phyloP scores from a whole-genome alignment of 2,329 filamentous ascomycete genomes.

The Huntiella moniliformis region DNA sequence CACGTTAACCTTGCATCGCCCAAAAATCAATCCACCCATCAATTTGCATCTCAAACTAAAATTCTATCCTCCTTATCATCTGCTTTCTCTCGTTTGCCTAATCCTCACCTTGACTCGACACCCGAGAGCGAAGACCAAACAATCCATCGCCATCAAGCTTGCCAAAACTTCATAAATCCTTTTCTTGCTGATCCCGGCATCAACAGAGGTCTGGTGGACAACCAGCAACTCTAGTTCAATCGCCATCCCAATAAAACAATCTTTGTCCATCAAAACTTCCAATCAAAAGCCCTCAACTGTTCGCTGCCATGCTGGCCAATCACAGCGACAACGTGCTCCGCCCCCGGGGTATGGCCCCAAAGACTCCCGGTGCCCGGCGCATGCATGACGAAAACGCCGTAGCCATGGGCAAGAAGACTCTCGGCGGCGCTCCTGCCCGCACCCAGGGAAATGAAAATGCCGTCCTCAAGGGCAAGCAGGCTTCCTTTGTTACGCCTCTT shows the following conservation, averaged over 20 bases:
- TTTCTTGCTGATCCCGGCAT: no score
- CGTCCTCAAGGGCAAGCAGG: constrained; percentile 6
- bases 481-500: constrained; percentile 4
- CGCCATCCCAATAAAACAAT: not conserved
- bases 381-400: constrained; percentile 68
- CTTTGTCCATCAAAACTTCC: not conserved
- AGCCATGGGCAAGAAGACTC: constrained; percentile 9
- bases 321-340: constrained; percentile 59
- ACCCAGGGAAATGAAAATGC: constrained; percentile 9
- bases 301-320: constrained; percentile 48
- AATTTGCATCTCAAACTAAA: no score
- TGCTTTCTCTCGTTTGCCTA: no score
- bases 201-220: no score
- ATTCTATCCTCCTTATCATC: no score
- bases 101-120: no score
- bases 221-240: not conserved
- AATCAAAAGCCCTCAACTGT: not conserved
- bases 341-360: constrained; percentile 31
- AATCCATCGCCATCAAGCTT: no score
- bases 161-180: no score
- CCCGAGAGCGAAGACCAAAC: no score
- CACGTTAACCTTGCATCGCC: no score
- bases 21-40: no score
- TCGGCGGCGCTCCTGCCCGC: constrained; percentile 5
- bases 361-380: constrained; percentile 58